Evolutionary conservation across 2,329 filamentous ascomycete species (phyloP).

Genomic region (Fusarium buxicola): DNA sequence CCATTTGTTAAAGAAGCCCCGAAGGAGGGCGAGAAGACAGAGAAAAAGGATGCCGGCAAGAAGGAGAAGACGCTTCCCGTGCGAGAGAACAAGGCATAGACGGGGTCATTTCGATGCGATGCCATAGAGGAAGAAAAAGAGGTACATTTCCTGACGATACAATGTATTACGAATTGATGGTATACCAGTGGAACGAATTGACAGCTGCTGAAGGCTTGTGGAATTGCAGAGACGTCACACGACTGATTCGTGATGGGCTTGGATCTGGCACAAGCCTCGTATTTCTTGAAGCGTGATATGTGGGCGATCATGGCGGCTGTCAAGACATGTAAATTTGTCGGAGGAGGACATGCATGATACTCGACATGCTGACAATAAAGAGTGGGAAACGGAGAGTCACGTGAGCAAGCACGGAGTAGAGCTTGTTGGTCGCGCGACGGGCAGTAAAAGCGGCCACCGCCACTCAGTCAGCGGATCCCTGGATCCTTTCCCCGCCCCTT

Average conservation of each 20-base stretch:
- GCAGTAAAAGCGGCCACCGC: conserved; percentile 19
- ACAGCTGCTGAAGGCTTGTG: neutral
- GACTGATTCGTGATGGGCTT: neutral
- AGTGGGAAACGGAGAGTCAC: neutral
- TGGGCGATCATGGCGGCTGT: neutral
- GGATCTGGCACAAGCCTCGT: neutral
- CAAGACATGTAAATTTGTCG: neutral
- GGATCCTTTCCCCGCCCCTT: conserved; percentile 30
- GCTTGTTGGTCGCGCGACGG: neutral
- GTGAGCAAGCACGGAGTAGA: conserved; percentile 6
- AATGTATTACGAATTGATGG: conserved; percentile 28
- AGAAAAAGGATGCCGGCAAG: conserved; percentile 44
- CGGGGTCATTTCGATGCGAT: conserved; percentile 8
- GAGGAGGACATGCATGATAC: neutral
- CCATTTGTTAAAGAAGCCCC: conserved; percentile 88
- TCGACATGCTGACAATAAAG: neutral
- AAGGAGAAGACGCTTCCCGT: conserved; percentile 45
- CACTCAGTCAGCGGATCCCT: conserved; percentile 20
- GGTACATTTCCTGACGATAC: conserved; percentile 18
- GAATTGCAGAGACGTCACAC: neutral
- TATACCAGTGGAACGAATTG: conserved; percentile 2
- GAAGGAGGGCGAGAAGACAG: conserved; percentile 65
- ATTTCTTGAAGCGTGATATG: neutral
- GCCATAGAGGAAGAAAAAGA: conserved; percentile 37
- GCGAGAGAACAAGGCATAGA: conserved; percentile 45